These are phyloP conservation scores for Lycium barbarum DNA, from an alignment of 257 asterid genomes.

Conservation along the genomic window DNA sequence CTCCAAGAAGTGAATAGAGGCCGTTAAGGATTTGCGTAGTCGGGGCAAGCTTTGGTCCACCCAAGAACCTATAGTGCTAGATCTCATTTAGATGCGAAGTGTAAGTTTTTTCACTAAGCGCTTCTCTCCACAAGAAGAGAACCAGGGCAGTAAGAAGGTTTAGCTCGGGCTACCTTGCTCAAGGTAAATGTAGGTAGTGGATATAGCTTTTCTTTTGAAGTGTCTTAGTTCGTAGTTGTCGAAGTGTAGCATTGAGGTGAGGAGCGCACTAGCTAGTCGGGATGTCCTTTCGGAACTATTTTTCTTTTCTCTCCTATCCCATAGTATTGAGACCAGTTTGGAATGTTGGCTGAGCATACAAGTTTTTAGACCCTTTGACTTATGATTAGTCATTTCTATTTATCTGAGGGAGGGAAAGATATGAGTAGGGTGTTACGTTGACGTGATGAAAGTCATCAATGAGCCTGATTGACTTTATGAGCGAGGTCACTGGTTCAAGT, in stretches of 20 bases:
- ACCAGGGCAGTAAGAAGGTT: no score
- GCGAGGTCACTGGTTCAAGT: background rate
- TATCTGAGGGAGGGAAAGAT: background rate
- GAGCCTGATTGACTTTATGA: background rate
- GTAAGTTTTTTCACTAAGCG: no score
- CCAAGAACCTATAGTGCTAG: no score
- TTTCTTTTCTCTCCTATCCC: no score
- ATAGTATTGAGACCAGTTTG: background rate
- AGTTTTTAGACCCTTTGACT: background rate
- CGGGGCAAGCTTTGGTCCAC: no score
- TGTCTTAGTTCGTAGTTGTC: background rate
- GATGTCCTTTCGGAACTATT: background rate
- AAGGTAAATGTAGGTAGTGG: no score
- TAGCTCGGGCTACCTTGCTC: background rate
- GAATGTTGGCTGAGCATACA: background rate
- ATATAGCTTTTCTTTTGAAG: background rate
- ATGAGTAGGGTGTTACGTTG: background rate
- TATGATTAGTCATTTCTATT: background rate
- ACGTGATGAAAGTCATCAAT: background rate
- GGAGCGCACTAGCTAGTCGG: background rate
- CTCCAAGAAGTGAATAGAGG: no score
- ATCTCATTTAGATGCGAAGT: no score
- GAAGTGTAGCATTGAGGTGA: background rate
- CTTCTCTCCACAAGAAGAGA: no score
- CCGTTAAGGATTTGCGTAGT: no score